Evolutionary conservation across 2,329 filamentous ascomycete species (phyloP).

Genomic region (Sporothrix globosa): DNA sequence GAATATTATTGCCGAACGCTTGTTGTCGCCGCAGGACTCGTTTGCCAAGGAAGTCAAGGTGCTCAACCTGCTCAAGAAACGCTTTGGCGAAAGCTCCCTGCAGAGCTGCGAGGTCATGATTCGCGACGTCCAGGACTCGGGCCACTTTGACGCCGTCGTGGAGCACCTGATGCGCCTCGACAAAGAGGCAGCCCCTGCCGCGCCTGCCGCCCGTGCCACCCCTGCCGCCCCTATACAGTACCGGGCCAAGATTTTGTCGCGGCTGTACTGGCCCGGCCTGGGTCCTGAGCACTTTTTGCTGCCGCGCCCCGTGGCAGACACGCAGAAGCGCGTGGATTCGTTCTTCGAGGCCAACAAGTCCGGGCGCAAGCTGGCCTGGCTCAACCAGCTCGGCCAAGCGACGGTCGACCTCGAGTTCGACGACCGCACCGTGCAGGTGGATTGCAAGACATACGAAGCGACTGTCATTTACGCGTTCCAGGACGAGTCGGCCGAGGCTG

Average conservation of each 20-base stretch:
- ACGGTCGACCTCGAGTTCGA: conserved; percentile 79
- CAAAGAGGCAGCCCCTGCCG: conserved; percentile 8
- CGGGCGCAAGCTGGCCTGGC: conserved; percentile 84
- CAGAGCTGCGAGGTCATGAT: conserved; percentile 98
- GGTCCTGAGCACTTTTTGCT: conserved; percentile 70
- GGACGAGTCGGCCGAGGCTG: conserved; percentile 42
- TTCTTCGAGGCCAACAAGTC: conserved; percentile 81
- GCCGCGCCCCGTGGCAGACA: conserved; percentile 59
- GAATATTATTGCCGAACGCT: conserved; percentile 79
- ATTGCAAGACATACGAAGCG: conserved; percentile 82
- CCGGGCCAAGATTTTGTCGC: conserved; percentile 84
- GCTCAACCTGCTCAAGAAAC: conserved; percentile 81
- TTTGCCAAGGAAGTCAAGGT: conserved; percentile 83
- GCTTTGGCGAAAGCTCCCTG: conserved; percentile 81
- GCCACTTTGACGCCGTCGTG: conserved; percentile 70
- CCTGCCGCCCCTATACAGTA: conserved; percentile 46
- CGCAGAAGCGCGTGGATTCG: conserved; percentile 71
- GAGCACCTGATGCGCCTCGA: conserved; percentile 53
- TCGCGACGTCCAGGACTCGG: conserved; percentile 84
- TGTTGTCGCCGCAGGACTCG: conserved; percentile 67
- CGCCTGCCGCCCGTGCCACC: background rate
- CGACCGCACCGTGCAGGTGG: conserved; percentile 73
- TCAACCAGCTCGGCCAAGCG: conserved; percentile 78
- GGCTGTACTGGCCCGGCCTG: conserved; percentile 89
- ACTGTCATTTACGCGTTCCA: conserved; percentile 85